Evolutionary conservation across 805 yeast genomes (phyloP).

Genomic region (Candida oleophila): DNA sequence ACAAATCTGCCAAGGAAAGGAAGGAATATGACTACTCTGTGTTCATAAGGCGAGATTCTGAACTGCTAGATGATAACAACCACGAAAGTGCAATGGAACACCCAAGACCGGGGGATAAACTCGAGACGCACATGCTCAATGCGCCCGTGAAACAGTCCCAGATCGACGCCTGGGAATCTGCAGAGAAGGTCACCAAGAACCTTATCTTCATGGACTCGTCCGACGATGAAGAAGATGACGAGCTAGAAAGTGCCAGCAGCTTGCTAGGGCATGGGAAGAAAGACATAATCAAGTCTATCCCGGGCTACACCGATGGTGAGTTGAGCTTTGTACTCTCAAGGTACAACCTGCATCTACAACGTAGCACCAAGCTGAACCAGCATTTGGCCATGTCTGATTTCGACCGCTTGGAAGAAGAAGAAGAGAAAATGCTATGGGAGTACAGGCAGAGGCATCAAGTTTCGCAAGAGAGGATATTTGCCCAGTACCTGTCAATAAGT

Average conservation of each 20-base stretch:
- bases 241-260: conserved; percentile 4
- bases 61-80: background rate
- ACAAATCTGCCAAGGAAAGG: background rate
- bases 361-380: conserved; percentile 8
- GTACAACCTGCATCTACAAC: conserved; percentile 16
- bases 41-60: background rate
- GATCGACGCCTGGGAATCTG: conserved; percentile 45
- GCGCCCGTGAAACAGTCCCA: conserved; percentile 40
- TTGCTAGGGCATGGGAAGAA: conserved; percentile 1
- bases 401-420: conserved; percentile 17
- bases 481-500: conserved; percentile 30
- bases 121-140: no score
- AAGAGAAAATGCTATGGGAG: conserved; percentile 24
- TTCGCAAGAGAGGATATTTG: conserved; percentile 32
- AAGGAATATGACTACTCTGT: background rate
- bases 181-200: conserved; percentile 36
- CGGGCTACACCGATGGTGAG: conserved; percentile 40
- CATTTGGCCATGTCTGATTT: background rate
- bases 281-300: conserved; percentile 27
- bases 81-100: background rate
- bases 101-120: background rate
- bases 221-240: conserved; percentile 20
- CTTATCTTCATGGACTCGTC: conserved; percentile 33
- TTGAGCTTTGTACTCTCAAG: conserved; percentile 17
- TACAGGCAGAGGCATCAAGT: conserved; percentile 30